Evolutionary conservation across 1,139 yeast species (phyloP).

Genomic region (Candida sp.): DNA sequence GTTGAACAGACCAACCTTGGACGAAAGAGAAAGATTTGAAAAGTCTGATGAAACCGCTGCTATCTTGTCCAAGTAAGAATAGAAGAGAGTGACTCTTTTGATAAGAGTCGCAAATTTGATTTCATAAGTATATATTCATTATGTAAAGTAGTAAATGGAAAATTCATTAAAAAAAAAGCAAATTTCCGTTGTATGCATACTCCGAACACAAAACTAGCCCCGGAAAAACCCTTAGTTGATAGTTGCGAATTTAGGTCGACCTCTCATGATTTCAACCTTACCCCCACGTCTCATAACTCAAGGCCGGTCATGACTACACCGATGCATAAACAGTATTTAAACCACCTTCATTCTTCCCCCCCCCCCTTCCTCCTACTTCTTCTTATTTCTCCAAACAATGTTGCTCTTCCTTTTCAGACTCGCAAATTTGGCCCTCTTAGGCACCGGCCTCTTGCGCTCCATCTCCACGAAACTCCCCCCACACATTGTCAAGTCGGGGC

Average conservation of each 20-base stretch:
- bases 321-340: background rate
- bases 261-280: background rate
- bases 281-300: background rate
- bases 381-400: background rate
- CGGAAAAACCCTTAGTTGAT: too few relatives aligned
- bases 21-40: conserved; percentile 45
- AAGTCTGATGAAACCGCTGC: conserved; percentile 29
- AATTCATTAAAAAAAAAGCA: background rate
- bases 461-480: conserved; percentile 34
- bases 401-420: conserved; percentile 5
- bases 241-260: background rate
- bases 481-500: conserved; percentile 54
- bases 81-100: background rate
- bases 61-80: conserved; percentile 31
- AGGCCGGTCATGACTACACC: background rate
- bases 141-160: background rate
- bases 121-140: background rate
- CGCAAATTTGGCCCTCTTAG: conserved; percentile 6
- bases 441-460: conserved; percentile 9
- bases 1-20: conserved; percentile 43
- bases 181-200: too few relatives aligned
- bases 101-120: background rate
- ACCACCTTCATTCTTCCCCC: background rate
- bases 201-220: too few relatives aligned
- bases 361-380: background rate